These are phyloP conservation scores for Coffea humblotiana DNA, from an alignment of 305 asterid genomes.

Conservation along the genomic window DNA sequence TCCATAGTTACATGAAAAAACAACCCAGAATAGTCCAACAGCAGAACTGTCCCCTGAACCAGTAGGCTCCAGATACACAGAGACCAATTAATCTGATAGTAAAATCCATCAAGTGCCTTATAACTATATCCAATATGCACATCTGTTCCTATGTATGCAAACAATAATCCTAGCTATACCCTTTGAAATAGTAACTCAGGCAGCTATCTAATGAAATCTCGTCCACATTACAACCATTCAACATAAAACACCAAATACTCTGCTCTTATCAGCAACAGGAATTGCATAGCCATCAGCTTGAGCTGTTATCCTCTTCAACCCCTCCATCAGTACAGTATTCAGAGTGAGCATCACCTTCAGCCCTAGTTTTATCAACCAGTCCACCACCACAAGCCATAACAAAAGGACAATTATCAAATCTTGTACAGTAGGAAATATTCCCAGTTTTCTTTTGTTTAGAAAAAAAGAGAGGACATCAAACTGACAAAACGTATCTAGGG, in stretches of 20 bases:
- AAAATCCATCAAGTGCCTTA: not conserved
- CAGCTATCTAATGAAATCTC: not conserved
- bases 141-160: not conserved
- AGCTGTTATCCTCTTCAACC: not conserved
- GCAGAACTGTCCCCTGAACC: not conserved
- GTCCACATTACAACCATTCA: not conserved
- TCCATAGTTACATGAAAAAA: not conserved
- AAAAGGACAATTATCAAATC: not conserved
- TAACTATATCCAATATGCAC: not conserved
- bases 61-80: not conserved
- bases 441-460: not conserved
- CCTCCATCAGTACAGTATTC: not conserved
- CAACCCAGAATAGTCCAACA: not conserved
- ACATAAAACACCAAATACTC: not conserved
- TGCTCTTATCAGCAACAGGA: not conserved
- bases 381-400: not conserved
- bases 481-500: not conserved
- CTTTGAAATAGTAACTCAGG: not conserved
- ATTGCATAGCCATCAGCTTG: not conserved
- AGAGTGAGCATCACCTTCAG: not conserved
- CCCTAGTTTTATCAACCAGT: not conserved
- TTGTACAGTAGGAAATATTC: conserved; percentile 5
- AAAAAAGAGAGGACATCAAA: not conserved
- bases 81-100: not conserved
- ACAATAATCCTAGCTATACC: not conserved